Conservation (phyloP, 2,329 filamentous ascomycete species). For the Dactylellina haptotyla region DNA sequence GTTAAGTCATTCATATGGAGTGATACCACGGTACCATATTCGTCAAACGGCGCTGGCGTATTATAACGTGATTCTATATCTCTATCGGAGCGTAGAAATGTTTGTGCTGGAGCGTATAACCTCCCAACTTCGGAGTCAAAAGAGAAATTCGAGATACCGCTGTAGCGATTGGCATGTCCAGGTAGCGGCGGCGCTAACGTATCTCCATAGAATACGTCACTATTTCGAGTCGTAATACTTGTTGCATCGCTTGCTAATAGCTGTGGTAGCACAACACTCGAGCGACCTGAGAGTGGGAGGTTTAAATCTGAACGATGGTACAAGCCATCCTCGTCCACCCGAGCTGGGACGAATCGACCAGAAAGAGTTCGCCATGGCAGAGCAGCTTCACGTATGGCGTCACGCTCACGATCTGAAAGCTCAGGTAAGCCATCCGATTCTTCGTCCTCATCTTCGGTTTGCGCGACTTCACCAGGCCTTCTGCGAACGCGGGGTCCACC, state of each 20-base stretch:
- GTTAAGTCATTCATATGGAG: not conserved
- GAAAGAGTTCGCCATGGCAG: conserved; percentile 50
- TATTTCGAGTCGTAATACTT: conserved; percentile 32
- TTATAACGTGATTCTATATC: conserved; percentile 21
- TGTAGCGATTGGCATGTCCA: conserved; percentile 22
- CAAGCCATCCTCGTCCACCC: conserved; percentile 33
- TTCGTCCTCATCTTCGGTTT: conserved; percentile 13
- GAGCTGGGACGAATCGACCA: conserved; percentile 46
- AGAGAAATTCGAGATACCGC: conserved; percentile 25
- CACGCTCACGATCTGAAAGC: conserved; percentile 42
- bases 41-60: conserved; percentile 14
- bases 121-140: conserved; percentile 47
- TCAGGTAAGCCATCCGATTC: conserved; percentile 40
- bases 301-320: conserved; percentile 46
- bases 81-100: conserved; percentile 17
- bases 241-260: conserved; percentile 30
- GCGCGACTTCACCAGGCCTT: not conserved
- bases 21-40: conserved; percentile 12
- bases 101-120: conserved; percentile 45
- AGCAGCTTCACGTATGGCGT: conserved; percentile 36
- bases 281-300: conserved; percentile 46
- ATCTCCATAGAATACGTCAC: conserved; percentile 16
- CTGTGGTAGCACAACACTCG: conserved; percentile 43
- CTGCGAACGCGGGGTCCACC: conserved; percentile 77
- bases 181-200: conserved; percentile 16